Percentiles rank a stretch among this genome's conserved stretches.
phyloP scores from a whole-genome alignment of 345 rosid species.

The Citrus unshiu region DNA sequence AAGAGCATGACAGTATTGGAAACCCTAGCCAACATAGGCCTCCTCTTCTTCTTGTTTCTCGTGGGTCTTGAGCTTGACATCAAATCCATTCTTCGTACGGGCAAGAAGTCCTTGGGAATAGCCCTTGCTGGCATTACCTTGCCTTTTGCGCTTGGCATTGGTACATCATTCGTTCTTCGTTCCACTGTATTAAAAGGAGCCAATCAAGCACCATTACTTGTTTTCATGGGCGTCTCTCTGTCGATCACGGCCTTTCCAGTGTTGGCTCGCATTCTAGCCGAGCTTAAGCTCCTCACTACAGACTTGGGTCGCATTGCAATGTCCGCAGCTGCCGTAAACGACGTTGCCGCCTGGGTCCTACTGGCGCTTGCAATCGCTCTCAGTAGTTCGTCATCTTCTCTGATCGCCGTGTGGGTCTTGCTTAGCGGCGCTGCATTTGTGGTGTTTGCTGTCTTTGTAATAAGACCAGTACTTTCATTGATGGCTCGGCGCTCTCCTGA shows the following conservation, averaged over 20 bases:
- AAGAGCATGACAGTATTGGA: conserved; percentile 68
- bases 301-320: conserved; percentile 51
- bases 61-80: conserved; percentile 82
- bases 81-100: conserved; percentile 53
- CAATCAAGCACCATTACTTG: conserved; percentile 38
- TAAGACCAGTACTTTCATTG: conserved; percentile 16
- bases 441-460: conserved; percentile 9
- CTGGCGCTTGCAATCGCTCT: conserved; percentile 48
- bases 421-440: conserved; percentile 36
- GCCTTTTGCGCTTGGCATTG: conserved; percentile 65
- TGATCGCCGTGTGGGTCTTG: conserved; percentile 40
- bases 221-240: conserved; percentile 50
- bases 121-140: conserved; percentile 63
- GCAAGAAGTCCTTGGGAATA: conserved; percentile 52
- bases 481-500: conserved; percentile 39
- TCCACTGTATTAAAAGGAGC: conserved; percentile 49
- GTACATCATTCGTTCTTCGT: conserved; percentile 58
- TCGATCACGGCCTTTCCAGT: conserved; percentile 53
- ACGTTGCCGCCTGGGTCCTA: conserved; percentile 48
- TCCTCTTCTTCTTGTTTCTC: conserved; percentile 71
- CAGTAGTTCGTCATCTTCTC: conserved; percentile 19
- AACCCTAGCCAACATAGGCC: conserved; percentile 73
- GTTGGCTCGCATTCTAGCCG: conserved; percentile 44
- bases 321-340: conserved; percentile 50
- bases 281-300: conserved; percentile 49